Percentiles rank a stretch among this genome's conserved stretches.
Conservation (phyloP, 2,329 filamentous ascomycete species). For the Chaetoscypha palmicola region DNA sequence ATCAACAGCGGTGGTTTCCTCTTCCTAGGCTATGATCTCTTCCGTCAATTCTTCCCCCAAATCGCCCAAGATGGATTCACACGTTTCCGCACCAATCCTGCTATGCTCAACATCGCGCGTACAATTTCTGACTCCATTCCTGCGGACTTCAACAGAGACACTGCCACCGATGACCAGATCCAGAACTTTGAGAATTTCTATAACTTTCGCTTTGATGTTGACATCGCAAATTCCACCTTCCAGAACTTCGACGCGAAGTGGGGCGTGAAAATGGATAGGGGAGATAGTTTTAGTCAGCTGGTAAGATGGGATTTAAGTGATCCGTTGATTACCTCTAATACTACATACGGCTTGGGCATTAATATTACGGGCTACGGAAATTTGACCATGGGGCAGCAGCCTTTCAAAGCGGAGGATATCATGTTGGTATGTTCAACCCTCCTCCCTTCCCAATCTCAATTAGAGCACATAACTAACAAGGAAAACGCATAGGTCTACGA, state of each 20-base stretch:
- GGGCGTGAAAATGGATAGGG: background rate
- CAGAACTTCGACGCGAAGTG: background rate
- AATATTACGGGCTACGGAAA: constrained; percentile 27
- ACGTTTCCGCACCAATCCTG: constrained; percentile 1
- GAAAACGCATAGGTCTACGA: constrained; percentile 29
- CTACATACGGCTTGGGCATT: constrained; percentile 11
- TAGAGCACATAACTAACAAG: background rate
- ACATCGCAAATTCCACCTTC: background rate
- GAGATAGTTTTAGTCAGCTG: constrained; percentile 2
- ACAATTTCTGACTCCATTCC: background rate
- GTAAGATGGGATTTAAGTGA: constrained; percentile 3
- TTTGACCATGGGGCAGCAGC: constrained; percentile 15
- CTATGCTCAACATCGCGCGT: background rate
- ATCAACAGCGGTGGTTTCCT: too few relatives aligned
- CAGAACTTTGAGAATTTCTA: constrained; percentile 3
- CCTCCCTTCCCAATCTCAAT: too few relatives aligned
- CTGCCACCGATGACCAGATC: background rate
- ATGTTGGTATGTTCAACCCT: constrained; percentile 36
- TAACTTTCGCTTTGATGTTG: constrained; percentile 2
- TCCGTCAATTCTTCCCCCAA: too few relatives aligned
- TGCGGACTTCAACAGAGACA: background rate
- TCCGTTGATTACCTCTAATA: constrained; percentile 9
- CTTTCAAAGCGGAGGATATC: constrained; percentile 34
- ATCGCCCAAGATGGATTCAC: constrained; percentile 5
- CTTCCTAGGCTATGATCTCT: too few relatives aligned